A percentile compares a stretch with the other conserved stretches of the same genome.
These are phyloP conservation scores for Coix lacrymajobi DNA, from an alignment of 176 grass and related monocot genomes.

Conservation along the genomic window DNA sequence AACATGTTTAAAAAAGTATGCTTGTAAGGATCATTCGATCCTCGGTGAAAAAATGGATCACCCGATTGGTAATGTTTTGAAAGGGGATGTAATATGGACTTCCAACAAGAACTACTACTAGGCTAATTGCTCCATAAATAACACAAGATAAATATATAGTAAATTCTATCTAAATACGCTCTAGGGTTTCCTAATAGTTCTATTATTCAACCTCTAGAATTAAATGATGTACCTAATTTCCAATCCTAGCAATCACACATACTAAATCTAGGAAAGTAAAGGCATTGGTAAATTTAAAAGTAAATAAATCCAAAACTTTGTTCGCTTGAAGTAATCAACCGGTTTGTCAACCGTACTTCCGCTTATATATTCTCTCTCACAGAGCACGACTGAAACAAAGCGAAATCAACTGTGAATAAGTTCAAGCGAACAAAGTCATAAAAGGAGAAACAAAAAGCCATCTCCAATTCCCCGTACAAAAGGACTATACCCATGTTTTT, in stretches of 20 bases:
- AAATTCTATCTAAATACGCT: neutral
- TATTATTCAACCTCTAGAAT: neutral
- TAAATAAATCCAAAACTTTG: neutral
- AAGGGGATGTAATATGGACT: neutral
- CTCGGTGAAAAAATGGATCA: neutral
- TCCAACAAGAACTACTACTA: neutral
- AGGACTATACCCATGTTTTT: neutral
- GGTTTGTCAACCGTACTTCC: no score
- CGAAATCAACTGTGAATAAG: no score
- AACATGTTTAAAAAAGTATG: neutral
- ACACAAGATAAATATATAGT: neutral
- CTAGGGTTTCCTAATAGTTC: neutral
- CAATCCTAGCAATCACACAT: neutral
- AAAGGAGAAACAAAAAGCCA: neutral
- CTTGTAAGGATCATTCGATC: neutral
- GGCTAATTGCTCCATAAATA: neutral
- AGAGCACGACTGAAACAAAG: no score
- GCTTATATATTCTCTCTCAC: no score
- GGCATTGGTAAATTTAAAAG: neutral
- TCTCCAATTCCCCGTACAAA: neutral
- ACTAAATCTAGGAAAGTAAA: neutral
- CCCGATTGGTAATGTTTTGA: rapidly evolving
- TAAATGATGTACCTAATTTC: neutral
- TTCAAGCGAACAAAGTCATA: no score
- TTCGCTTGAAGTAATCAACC: no score